Base-by-base conservation (phyloP, 2,329 filamentous ascomycete genomes). In the Penicillium corylophilum region DNA sequence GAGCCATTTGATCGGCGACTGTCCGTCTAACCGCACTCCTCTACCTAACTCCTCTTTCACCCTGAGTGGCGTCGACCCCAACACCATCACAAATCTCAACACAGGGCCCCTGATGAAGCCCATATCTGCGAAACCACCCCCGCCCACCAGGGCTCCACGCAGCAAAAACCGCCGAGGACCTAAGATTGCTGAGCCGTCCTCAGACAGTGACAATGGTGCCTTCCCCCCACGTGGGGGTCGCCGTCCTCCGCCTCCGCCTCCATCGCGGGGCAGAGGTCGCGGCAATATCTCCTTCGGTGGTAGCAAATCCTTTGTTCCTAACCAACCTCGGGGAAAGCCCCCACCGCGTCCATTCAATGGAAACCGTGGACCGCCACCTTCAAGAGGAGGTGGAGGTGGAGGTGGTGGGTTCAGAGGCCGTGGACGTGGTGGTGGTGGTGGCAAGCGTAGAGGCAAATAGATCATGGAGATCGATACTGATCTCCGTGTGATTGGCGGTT, bases 1-100 rank as follows among this genome's bases (percentile, higher is more conserved):
- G 44, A 65, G 64, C 20, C 75, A 78, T 60, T 62, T 77, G 4
- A 60, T 76, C 7, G 75, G 74, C 8, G 75, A 78, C 51, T 78
- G 75, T 46, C 74, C 73, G 12, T 63, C 63, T 10, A 63, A 69
- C 1, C 46, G 49, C 8, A n/a, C 59, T 63, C 10, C 55, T 66
- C 40, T 55, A 51, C 8, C 69, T 70, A 20, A 20, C 4, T 69
- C 69, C 6, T 70, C 69, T 13, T 77, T 74, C 60, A 72, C 71
- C 6, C 59, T 77, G 18, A 69, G 66, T 50, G 64, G 64, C 4
- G 64, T 74, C 26, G 68, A 72, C 33, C 68, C 69, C 2, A 56
- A 64, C 3, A 65, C 67, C 40, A 67, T 77, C 22, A 68, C 66
- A 35, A 75, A 77, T 50, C 62, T 72, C 20, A 76, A 70, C 50